A percentile compares a stretch with the other conserved stretches of the same genome.
These are phyloP conservation scores for Beauveria caledonica DNA, from an alignment of 2,329 filamentous ascomycete genomes.

Conservation along the genomic window DNA sequence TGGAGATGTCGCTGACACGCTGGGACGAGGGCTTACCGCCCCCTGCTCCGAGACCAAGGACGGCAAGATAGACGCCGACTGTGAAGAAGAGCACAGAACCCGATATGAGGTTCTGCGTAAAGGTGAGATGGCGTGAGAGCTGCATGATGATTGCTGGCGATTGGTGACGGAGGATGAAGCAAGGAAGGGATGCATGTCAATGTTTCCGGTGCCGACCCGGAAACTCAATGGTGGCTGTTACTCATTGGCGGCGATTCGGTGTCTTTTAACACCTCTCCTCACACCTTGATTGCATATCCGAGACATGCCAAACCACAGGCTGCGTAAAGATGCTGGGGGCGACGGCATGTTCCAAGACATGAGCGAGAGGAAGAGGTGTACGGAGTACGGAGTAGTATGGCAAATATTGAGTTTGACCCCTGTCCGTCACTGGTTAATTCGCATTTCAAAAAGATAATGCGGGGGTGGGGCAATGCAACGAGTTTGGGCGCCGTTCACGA, in stretches of 20 bases:
- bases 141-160: background rate
- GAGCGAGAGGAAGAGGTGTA: background rate
- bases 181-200: background rate
- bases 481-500: background rate
- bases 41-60: constrained; percentile 14
- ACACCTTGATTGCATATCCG: background rate
- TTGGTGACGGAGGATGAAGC: background rate
- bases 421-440: background rate
- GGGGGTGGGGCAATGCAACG: background rate
- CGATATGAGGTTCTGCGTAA: constrained; percentile 9
- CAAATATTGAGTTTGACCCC: background rate
- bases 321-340: background rate
- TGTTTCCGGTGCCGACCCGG: background rate
- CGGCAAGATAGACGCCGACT: constrained; percentile 14
- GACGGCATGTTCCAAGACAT: background rate
- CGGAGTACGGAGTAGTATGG: too few species aligned
- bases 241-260: background rate
- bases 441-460: background rate
- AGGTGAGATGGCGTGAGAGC: constrained; percentile 4
- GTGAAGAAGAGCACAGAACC: constrained; percentile 12
- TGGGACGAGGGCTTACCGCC: constrained; percentile 13
- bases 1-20: constrained; percentile 5
- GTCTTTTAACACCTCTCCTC: background rate
- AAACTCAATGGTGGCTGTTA: background rate
- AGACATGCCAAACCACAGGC: background rate